Conservation (phyloP, 352 stramenopile species). For the Globisporangium alternatum region DNA sequence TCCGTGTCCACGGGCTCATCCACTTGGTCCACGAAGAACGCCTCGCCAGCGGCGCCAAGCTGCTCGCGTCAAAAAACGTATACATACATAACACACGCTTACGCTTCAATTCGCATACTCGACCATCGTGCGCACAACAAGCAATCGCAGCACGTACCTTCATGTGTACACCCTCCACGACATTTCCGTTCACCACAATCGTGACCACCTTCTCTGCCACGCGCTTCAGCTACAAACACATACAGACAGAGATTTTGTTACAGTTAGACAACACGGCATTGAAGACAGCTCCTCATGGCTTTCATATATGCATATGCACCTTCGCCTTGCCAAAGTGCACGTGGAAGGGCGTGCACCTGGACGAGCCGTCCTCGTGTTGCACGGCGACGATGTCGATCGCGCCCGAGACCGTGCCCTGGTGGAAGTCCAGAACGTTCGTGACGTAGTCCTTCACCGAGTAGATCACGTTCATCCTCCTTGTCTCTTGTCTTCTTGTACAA, state of each 20-base stretch:
- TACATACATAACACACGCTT: too few species aligned
- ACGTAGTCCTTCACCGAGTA: slow-evolving; percentile 88
- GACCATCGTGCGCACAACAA: neutral
- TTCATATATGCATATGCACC: slow-evolving; percentile 11
- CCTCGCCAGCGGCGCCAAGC: slow-evolving; percentile 60
- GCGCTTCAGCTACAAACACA: slow-evolving; percentile 24
- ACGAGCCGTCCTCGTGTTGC: slow-evolving; percentile 57
- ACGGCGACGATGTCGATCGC: slow-evolving; percentile 85
- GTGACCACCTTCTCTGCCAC: slow-evolving; percentile 44
- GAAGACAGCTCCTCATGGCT: neutral
- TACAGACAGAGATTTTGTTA: too few species aligned
- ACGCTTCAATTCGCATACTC: neutral
- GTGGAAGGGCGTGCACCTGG: slow-evolving; percentile 76
- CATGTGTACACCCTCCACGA: slow-evolving; percentile 59
- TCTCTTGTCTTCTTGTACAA: neutral
- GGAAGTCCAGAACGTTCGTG: slow-evolving; percentile 71
- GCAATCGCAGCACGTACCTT: slow-evolving; percentile 39
- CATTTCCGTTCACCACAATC: slow-evolving; percentile 58
- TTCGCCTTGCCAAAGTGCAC: slow-evolving; percentile 74
- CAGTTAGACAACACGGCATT: neutral
- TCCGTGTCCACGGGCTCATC: slow-evolving; percentile 56
- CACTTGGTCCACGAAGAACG: slow-evolving; percentile 73
- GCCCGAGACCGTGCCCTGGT: slow-evolving; percentile 57
- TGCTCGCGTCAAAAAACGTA: slow-evolving; percentile 19
- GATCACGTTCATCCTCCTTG: slow-evolving; percentile 71